Conservation (phyloP, 148 eudicot genomes). For the Chenopodium quinoa region DNA sequence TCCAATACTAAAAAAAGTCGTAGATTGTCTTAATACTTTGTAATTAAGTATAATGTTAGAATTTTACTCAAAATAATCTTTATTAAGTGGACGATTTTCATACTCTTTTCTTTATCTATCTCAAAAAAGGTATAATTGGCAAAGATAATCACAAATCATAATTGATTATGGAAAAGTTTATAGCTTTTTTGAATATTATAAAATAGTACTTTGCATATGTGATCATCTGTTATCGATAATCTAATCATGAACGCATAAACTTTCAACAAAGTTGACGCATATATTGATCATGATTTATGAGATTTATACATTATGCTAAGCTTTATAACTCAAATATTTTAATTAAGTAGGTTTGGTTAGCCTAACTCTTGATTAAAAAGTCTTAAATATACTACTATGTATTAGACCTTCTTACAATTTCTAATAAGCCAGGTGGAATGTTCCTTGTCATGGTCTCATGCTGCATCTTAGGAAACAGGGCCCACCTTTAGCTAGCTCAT, state of each 20-base stretch:
- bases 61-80: too few relatives aligned
- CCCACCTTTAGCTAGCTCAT: conserved; percentile 11
- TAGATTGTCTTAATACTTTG: too few relatives aligned
- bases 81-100: background rate
- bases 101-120: background rate
- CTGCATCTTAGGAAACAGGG: conserved; percentile 26
- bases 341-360: conserved; percentile 18
- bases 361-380: conserved; percentile 18
- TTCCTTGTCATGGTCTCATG: conserved; percentile 25
- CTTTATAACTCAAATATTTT: background rate
- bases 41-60: too few relatives aligned
- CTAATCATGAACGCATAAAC: background rate
- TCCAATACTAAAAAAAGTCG: background rate
- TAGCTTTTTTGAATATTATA: too few relatives aligned
- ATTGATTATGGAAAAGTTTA: too few relatives aligned
- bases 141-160: too few relatives aligned
- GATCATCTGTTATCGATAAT: background rate
- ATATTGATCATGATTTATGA: background rate
- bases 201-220: too few relatives aligned
- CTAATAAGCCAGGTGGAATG: conserved; percentile 7
- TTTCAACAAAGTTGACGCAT: background rate
- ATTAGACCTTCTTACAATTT: conserved; percentile 1
- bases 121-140: too few relatives aligned
- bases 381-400: conserved; percentile 7
- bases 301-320: background rate